phyloP scores from a whole-genome alignment of 179 eudicot species.

The Silene vulgaris region DNA sequence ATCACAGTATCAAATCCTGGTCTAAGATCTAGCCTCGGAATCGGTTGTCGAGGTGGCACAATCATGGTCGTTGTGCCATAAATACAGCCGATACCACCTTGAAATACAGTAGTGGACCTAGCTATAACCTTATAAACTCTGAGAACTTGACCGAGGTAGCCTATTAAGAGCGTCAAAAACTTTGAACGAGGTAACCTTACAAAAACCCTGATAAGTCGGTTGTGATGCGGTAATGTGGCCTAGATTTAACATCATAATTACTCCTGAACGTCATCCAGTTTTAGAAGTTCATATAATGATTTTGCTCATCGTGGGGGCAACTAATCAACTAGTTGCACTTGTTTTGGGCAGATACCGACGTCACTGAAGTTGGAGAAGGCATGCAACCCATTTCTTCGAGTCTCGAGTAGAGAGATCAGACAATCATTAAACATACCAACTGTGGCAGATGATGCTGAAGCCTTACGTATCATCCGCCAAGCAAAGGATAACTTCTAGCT shows the following conservation, averaged over 20 bases:
- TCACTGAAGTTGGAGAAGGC: conserved; percentile 60
- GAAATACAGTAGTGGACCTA: too few relatives aligned
- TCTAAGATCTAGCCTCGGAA: too few relatives aligned
- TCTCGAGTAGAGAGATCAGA: conserved; percentile 66
- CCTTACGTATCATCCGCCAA: conserved; percentile 61
- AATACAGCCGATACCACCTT: too few relatives aligned
- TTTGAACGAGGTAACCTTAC: too few relatives aligned
- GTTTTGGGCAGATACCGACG: conserved; percentile 55
- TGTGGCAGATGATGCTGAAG: conserved; percentile 57
- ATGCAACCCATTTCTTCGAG: conserved; percentile 77
- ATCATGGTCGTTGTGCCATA: too few relatives aligned
- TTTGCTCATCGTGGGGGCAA: not conserved
- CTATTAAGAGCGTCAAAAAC: too few relatives aligned
- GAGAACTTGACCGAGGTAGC: too few relatives aligned
- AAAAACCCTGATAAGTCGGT: not conserved
- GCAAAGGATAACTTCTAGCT: conserved; percentile 79
- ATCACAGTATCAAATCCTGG: too few relatives aligned
- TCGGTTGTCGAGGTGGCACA: too few relatives aligned
- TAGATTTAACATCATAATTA: too few relatives aligned
- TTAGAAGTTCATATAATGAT: not conserved
- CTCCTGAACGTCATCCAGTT: not conserved
- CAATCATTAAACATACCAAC: conserved; percentile 49
- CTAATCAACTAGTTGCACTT: not conserved
- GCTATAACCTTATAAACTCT: too few relatives aligned
- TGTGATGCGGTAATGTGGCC: not conserved